A percentile compares a stretch with the other conserved stretches of the same genome.
These are phyloP conservation scores for Citrus australasica DNA, from an alignment of 345 rosid genomes.

Conservation along the genomic window DNA sequence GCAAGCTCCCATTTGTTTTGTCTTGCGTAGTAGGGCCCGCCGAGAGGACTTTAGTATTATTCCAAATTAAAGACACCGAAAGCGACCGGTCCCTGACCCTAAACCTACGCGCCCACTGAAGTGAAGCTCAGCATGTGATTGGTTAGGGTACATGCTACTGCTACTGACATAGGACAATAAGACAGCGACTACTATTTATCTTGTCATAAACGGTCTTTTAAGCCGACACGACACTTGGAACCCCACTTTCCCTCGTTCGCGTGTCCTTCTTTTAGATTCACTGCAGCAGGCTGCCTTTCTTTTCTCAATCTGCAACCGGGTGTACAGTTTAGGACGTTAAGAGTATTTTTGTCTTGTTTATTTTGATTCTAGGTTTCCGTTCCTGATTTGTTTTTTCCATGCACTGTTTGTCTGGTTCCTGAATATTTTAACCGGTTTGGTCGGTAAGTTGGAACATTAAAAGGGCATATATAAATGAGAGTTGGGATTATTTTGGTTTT, in stretches of 20 bases:
- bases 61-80: neutral
- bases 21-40: neutral
- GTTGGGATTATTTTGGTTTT: no score
- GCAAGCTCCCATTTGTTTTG: neutral
- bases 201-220: neutral
- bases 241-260: neutral
- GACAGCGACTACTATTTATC: neutral
- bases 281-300: neutral
- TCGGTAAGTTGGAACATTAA: neutral
- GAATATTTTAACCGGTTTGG: neutral
- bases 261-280: neutral
- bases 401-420: neutral
- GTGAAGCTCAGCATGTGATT: no score
- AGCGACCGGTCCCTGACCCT: slow-evolving; percentile 7
- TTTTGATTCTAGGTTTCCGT: neutral
- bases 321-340: neutral
- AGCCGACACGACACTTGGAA: slow-evolving; percentile 17
- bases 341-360: neutral
- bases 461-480: neutral
- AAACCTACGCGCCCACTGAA: neutral
- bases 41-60: neutral
- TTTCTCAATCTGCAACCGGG: neutral
- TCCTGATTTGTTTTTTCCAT: neutral
- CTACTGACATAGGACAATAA: neutral
- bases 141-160: no score